Evolutionary conservation across 805 yeast species (phyloP), one percentile per base, ranked within the genome.

Genomic region (Starmera pachycereana): DNA sequence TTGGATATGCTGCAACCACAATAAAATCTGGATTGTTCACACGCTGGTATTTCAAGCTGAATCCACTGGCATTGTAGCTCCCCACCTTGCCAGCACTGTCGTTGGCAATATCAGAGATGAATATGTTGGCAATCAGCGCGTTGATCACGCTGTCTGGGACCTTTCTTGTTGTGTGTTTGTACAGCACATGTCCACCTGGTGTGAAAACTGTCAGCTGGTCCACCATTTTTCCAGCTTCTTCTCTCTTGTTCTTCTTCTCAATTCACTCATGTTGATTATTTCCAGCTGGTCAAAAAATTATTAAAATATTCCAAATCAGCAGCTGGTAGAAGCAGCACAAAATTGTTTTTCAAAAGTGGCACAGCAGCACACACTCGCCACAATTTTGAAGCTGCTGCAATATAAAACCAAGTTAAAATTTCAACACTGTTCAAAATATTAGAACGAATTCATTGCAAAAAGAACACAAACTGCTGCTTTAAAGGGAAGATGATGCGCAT

Each of bases 151-250:
- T 36, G 12, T 58, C 61, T 1, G 75, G 57, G 13, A 71, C 61
- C 44, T 57, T 61, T 50, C 49, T 63, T 3, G 65, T 59, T 28
- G 68, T 63, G 41, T 68, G 56, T 49, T 66, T 65, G 68, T 70
- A 76, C 12, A 69, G 58, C 19, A 77, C 77, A 10, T 67, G 53
- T 1, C 84, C 84, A 9, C 74, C 68, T 1, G 68, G 66, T 4
- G 71, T 62, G 53, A 76, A 74, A 1, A 76, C 63, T 9, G 67
- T 49, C 40, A 73, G 63, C 46, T 66, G 73, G 46, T 72, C 77
- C 35, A 72, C 62, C 76, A 69, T 65, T 13, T 11, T 13, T 25
- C 22, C 14, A 19, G 32, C 9, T 11, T 29, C 22, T 18, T 32
- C 34, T 6, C 5, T 22, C 27, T 22, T 4, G 6, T 22, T 22